Evolutionary conservation across 2,329 filamentous ascomycete species (phyloP).

Genomic region (Thermomyces lanuginosus): DNA sequence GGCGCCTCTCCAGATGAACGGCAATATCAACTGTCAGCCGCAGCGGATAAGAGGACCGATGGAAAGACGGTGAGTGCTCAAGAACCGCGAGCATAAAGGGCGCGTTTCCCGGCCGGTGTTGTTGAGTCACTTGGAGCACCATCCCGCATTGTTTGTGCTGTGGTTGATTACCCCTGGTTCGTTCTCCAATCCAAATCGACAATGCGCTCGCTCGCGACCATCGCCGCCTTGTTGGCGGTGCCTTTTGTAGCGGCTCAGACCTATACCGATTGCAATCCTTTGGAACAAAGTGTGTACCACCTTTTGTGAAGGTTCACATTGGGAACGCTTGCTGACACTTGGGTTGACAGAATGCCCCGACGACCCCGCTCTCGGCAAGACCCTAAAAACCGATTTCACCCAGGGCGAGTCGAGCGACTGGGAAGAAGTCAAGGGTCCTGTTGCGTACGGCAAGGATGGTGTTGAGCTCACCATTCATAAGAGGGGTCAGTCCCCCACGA

Average conservation of each 20-base stretch:
- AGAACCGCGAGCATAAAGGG: no score
- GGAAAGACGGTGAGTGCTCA: no score
- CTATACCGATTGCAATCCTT: constrained; percentile 58
- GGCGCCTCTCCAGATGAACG: no score
- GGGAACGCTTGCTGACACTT: constrained; percentile 9
- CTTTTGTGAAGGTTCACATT: background rate
- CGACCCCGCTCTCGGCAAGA: constrained; percentile 49
- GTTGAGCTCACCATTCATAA: constrained; percentile 63
- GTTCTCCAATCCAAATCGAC: background rate
- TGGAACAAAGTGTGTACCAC: constrained; percentile 14
- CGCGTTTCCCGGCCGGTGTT: no score
- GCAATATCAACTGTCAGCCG: no score
- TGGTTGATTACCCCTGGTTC: no score
- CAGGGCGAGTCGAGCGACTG: constrained; percentile 37
- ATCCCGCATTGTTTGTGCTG: no score
- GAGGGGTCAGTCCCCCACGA: constrained; percentile 69
- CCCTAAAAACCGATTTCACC: constrained; percentile 23
- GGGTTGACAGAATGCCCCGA: constrained; percentile 49
- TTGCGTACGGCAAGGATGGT: constrained; percentile 50
- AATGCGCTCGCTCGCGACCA: constrained; percentile 17
- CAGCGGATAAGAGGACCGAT: no score
- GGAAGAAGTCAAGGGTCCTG: no score
- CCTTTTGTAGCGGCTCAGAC: constrained; percentile 47
- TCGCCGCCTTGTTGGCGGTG: constrained; percentile 16
- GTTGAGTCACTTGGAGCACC: no score